phyloP scores from a whole-genome alignment of 1,284 basidiomycete species.

The Cronartium ribicola region DNA sequence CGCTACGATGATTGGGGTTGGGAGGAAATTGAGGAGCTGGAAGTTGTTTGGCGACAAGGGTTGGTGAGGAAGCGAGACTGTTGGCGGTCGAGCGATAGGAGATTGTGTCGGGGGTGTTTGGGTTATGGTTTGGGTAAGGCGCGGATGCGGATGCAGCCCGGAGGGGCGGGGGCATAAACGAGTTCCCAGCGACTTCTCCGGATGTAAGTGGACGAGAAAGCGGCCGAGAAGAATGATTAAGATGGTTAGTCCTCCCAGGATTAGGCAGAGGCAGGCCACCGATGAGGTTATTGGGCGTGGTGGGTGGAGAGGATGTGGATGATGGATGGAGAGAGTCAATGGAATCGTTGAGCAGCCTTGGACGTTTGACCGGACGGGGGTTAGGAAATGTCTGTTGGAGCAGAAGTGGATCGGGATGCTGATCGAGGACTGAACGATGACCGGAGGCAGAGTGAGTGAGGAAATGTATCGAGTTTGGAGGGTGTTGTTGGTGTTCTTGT shows the following conservation, averaged over 20 bases:
- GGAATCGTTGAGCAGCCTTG: not conserved
- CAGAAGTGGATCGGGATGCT: not conserved
- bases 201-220: too few relatives aligned
- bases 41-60: not conserved
- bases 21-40: not conserved
- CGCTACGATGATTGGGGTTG: constrained; percentile 3
- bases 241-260: not conserved
- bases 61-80: not conserved
- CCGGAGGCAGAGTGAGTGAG: too few relatives aligned
- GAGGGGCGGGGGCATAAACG: too few relatives aligned
- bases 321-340: not conserved
- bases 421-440: too few relatives aligned
- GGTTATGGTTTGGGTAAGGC: not conserved
- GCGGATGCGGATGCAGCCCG: too few relatives aligned
- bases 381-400: not conserved
- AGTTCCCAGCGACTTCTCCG: too few relatives aligned
- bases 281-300: not conserved
- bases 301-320: not conserved
- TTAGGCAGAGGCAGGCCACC: not conserved
- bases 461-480: too few relatives aligned
- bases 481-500: not conserved
- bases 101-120: too few relatives aligned
- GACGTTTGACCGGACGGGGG: constrained; percentile 4
- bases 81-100: too few relatives aligned
- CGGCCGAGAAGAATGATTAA: not conserved